These are phyloP conservation scores for Salix brachista DNA, from an alignment of 345 rosid species.

Conservation along the genomic window DNA sequence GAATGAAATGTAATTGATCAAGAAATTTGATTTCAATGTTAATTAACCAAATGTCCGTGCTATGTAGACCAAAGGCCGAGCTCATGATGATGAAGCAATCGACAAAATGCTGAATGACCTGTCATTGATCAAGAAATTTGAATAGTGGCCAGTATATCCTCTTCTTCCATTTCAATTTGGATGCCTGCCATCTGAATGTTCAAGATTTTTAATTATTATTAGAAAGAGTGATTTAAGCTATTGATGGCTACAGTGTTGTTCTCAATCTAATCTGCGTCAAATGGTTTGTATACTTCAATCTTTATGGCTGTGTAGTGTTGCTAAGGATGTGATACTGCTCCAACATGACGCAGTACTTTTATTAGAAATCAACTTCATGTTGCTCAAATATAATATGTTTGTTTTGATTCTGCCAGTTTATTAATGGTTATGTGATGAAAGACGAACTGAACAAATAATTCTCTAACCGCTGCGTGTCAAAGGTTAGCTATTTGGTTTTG, in stretches of 20 bases:
- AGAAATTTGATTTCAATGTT: too few species aligned
- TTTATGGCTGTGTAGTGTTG: background rate
- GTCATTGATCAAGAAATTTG: conserved; percentile 82
- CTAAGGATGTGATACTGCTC: background rate
- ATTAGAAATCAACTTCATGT: too few species aligned
- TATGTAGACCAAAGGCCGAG: conserved; percentile 79
- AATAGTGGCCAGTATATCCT: conserved; percentile 25
- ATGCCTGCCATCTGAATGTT: background rate
- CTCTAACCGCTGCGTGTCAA: background rate
- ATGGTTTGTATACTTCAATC: background rate
- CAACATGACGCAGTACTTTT: background rate
- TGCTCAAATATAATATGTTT: background rate
- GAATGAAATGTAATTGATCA: background rate
- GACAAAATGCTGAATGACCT: conserved; percentile 90
- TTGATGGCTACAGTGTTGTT: background rate
- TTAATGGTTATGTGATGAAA: background rate
- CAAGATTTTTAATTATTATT: background rate
- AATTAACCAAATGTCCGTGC: background rate
- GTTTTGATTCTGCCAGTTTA: background rate
- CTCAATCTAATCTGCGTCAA: background rate
- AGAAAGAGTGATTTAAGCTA: background rate
- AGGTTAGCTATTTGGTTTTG: background rate
- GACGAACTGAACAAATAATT: background rate
- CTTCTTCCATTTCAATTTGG: background rate
- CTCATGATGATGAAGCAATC: conserved; percentile 74